These are phyloP conservation scores for Aspergillus cristatus DNA, from an alignment of 495 filamentous ascomycete species.

Conservation along the genomic window DNA sequence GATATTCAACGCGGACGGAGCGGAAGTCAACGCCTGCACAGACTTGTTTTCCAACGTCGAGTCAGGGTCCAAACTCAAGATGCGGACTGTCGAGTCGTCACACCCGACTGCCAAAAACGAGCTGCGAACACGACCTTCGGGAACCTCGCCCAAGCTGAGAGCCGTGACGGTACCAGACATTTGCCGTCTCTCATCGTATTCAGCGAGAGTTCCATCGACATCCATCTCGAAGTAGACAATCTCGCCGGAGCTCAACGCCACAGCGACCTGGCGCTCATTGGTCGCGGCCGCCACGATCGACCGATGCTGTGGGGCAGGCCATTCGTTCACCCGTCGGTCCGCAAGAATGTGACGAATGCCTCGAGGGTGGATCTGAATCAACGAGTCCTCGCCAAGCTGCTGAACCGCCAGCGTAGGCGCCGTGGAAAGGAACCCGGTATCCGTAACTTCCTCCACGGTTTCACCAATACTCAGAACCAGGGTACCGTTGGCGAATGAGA, in stretches of 20 bases:
- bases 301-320: conserved; percentile 85
- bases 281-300: conserved; percentile 94
- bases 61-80: conserved; percentile 83
- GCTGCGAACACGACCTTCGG: conserved; percentile 75
- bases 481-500: conserved; percentile 62
- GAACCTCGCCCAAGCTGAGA: conserved; percentile 86
- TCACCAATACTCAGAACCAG: conserved; percentile 91
- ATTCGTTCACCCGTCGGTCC: conserved; percentile 79
- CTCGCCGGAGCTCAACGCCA: conserved; percentile 89
- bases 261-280: conserved; percentile 85
- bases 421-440: conserved; percentile 80
- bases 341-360: conserved; percentile 85
- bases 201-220: conserved; percentile 76
- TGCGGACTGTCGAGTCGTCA: conserved; percentile 90
- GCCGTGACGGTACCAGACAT: conserved; percentile 96
- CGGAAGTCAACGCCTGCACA: conserved; percentile 83
- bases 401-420: conserved; percentile 87
- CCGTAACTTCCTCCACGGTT: conserved; percentile 88
- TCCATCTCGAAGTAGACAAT: conserved; percentile 99
- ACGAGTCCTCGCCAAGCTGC: conserved; percentile 83
- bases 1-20: conserved; percentile 82
- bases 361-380: conserved; percentile 91
- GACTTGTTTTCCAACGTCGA: conserved; percentile 85
- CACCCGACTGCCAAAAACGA: conserved; percentile 92
- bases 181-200: conserved; percentile 90